Base-by-base conservation (phyloP, 139 green algal genomes). In the Chlamydomonas sphaeroides region DNA sequence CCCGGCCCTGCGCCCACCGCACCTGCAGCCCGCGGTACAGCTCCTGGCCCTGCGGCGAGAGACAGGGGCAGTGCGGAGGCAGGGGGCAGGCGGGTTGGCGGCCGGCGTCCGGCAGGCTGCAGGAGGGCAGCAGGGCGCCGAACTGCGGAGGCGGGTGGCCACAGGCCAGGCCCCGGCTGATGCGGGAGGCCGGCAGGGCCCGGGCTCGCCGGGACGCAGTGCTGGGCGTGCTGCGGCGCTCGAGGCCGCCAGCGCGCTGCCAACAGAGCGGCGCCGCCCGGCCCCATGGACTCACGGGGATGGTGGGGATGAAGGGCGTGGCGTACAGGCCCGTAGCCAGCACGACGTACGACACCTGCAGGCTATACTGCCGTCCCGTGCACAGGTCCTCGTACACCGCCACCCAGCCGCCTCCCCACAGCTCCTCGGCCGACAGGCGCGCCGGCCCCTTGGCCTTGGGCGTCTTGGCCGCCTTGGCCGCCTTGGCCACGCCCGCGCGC, bases 21-120 rank as follows among this genome's bases (percentile, higher is more conserved):
- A 84, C 77, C 63, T 84, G 77, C 48, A 84, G 49, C 38, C 63
- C 77, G 20, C 48, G 77, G 48, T 76, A 84, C 77, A 75, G 77
- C 65, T 84, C 65, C 77, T 84, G 77, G 28, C 65, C 65, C 77
- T 81, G 73, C n/a, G n/a, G n/a, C n/a, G n/a, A n/a, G n/a, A n/a
- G n/a, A 0, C n/a, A 53, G 26, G 36, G 18, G 73, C 2, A n/a
- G n/a, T n/a, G n/a, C 25, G 38, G 25, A 21, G 36, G 53, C 10
- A 56, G 53, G 10, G 36, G 45, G 11, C 45, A 53, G 45, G 45
- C 11, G 45, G 45, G 45, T n/a, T n/a, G n/a, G n/a, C n/a, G n/a
- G n/a, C n/a, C n/a, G n/a, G n/a, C n/a, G n/a, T n/a, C n/a, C n/a
- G n/a, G n/a, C n/a, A n/a, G n/a, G n/a, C n/a, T n/a, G n/a, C n/a